Base-by-base conservation (phyloP, 345 rosid genomes). In the Boechera divaricarpa region DNA sequence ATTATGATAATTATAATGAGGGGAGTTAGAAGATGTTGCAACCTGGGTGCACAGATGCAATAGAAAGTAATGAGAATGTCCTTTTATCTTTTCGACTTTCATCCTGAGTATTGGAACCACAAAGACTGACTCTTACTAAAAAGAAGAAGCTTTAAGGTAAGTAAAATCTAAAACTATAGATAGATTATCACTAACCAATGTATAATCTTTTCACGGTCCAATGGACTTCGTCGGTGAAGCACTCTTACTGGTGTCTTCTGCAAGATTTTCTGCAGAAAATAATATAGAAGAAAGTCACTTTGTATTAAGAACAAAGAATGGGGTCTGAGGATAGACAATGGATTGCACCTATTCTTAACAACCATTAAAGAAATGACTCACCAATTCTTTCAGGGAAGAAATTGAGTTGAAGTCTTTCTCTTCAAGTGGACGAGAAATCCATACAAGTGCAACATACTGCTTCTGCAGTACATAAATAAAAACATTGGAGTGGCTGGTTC, bases 11-110 rank as follows among this genome's bases (percentile, higher is more conserved):
- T 32, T 57, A 38, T 26, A 39, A 8, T 4, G 60, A 66, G 63
- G 39, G 21, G 73, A 72, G 66, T 36, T 32, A 3, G 48, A 79
- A 74, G 69, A 31, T 53, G 29, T 29, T 26, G 54, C 10, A 81
- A 90, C 99, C 98, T 92, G 97, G 16, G 99, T 91, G 75, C 99
- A 90, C 21, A 95, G 82, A 83, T 95, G 97, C 84, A 95, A 56
- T 72, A 92, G 88, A 80, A 95, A 95, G 84, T 95, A 92, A 29
- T 88, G 84, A 55, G 90, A 81, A 74, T 83, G 86, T 75, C 85
- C 98, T 26, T 83, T 82, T 16, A 95, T 88, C 84, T 78, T 85
- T 76, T 95, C 96, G 24, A 89, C 82, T 81, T 89, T 95, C 98
- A 95, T 88, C 98, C 99, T 95, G 76, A 73, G 59, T 24, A 79